Base-by-base conservation (phyloP, 805 yeast genomes). In the Candida tibetensis region DNA sequence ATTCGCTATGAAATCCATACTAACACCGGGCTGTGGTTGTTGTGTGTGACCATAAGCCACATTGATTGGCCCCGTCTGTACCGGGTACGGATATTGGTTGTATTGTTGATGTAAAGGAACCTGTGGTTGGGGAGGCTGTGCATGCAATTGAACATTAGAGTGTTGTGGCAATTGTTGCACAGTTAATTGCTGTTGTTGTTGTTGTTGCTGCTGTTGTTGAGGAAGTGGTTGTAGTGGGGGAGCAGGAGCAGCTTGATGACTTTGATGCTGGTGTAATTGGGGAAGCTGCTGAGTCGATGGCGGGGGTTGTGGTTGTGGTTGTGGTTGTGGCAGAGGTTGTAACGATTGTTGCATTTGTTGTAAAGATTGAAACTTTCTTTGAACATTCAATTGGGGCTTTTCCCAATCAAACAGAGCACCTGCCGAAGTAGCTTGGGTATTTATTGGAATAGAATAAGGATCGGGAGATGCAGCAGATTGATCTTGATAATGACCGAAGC, bases 331-430 rank as follows among this genome's bases (percentile, higher is more conserved):
- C 26, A 8, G 17, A 10, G 22, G 34, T 13, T 28, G 37, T 17
- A 37, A 30, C 9, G 25, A 21, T 32, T 45, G 44, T 32, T 53
- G 58, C 22, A 26, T 18, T 33, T 49, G 49, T 32, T 55, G 60
- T 21, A 55, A 43, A 8, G 47, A 31, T 27, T 49, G 55, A 37
- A 52, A 53, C 35, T 51, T 54, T 23, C 42, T 43, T 32, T 54
- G 58, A 10, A 50, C 35, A 18, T 40, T 41, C 16, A 46, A 15
- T 36, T 53, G 61, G 3, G 56, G 49, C 17, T 32, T 40, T 16
- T 36, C 39, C 37, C 39, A 40, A 4, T 27, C 29, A 7, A 13
- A 14, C 6, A 7, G 5, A 7, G 15, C 7, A 12, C n/a, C 29
- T 14, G 13, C 14, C 5, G 29, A 6, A 6, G 29, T 10, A 10